These are phyloP conservation scores for Globisporangium okanoganense DNA, from an alignment of 352 stramenopile species.

Conservation along the genomic window DNA sequence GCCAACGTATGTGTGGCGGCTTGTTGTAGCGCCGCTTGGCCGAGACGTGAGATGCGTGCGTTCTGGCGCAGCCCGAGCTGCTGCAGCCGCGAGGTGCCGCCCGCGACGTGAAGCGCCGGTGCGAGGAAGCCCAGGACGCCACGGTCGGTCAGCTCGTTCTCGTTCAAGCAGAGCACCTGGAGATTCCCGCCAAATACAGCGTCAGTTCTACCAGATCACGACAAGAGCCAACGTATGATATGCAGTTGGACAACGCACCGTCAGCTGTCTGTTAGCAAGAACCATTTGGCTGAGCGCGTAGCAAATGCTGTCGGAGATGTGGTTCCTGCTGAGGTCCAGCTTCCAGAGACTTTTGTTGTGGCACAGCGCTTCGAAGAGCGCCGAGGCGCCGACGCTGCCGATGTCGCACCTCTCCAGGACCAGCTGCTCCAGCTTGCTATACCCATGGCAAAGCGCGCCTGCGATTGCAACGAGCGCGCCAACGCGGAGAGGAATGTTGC, in stretches of 20 bases:
- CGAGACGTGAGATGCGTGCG: constrained; percentile 32
- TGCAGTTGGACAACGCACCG: constrained; percentile 14
- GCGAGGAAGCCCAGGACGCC: constrained; percentile 43
- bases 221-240: not conserved
- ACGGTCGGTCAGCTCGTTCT: constrained; percentile 55
- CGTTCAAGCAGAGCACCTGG: constrained; percentile 44
- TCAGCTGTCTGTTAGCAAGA: constrained; percentile 28
- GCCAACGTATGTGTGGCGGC: no score
- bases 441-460: constrained; percentile 36
- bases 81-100: constrained; percentile 27
- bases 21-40: no score
- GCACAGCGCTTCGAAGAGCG: constrained; percentile 43
- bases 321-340: constrained; percentile 66
- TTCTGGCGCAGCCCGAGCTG: no score
- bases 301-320: constrained; percentile 53
- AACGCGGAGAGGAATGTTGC: constrained; percentile 39
- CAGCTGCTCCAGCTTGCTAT: constrained; percentile 59
- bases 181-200: not conserved
- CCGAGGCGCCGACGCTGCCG: constrained; percentile 41
- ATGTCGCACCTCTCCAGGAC: constrained; percentile 63
- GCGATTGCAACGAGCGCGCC: constrained; percentile 41
- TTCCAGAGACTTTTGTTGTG: constrained; percentile 62
- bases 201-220: no score
- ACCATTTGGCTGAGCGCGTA: constrained; percentile 32
- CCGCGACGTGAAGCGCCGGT: constrained; percentile 34